A percentile compares a stretch with the other conserved stretches of the same genome.
Evolutionary conservation across 495 filamentous ascomycete species (phyloP).

Genomic region (Diplogelasinospora grovesii): DNA sequence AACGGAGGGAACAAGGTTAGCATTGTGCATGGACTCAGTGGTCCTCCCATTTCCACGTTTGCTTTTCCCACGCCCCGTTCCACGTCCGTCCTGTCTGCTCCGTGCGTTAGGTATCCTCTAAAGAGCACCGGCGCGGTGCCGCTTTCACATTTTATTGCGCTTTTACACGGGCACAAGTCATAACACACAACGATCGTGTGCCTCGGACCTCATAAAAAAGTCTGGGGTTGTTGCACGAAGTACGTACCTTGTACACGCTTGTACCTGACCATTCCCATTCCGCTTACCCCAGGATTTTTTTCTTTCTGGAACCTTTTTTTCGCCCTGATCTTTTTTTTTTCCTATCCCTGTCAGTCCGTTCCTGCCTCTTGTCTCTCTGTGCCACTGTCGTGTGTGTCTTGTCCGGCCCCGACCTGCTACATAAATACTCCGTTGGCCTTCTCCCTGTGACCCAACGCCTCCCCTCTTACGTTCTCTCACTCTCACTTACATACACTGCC

Average conservation of each 20-base stretch:
- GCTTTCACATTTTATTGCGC: too few species aligned
- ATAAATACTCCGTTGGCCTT: constrained; percentile 3
- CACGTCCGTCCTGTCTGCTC: too few species aligned
- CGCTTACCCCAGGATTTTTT: constrained; percentile 12
- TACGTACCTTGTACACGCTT: too few species aligned
- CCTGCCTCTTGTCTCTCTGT: constrained; percentile 1
- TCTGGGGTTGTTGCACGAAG: constrained; percentile 7
- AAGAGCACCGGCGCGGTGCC: too few species aligned
- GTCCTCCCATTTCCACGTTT: neutral
- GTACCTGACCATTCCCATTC: constrained; percentile 1
- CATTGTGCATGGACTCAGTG: neutral
- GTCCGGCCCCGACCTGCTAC: constrained; percentile 1
- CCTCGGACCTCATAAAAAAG: constrained; percentile 7
- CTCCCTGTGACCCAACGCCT: neutral
- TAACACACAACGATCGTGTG: too few species aligned
- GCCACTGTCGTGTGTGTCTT: too few species aligned
- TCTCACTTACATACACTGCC: neutral
- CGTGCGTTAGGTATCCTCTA: constrained; percentile 2
- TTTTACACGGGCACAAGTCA: constrained; percentile 1
- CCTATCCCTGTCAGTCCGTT: neutral
- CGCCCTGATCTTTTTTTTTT: neutral
- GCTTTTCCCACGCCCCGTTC: constrained; percentile 3
- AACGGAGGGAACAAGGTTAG: neutral
- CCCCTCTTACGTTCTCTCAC: neutral
- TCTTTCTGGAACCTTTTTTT: neutral